phyloP scores from a whole-genome alignment of 306 rosid genomes.

The Cajanus cajan region DNA sequence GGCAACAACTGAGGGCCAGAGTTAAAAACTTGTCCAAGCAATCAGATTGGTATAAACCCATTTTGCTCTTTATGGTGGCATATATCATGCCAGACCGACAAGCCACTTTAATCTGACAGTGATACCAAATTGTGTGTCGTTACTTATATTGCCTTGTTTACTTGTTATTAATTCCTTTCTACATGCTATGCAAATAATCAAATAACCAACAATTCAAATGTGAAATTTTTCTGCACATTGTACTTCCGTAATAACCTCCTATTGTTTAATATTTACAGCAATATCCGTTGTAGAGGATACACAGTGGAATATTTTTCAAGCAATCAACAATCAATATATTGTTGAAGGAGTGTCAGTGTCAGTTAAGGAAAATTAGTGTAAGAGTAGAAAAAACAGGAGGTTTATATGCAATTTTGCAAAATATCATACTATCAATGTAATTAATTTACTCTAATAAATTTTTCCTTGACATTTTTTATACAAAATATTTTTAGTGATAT shows the following conservation, averaged over 20 bases:
- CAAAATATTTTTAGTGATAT: background rate
- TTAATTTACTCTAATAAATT: background rate
- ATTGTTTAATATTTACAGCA: no score
- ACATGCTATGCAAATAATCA: background rate
- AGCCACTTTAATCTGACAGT: conserved; percentile 53
- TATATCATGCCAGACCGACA: conserved; percentile 43
- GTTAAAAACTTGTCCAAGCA: conserved; percentile 53
- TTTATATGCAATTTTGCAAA: no score
- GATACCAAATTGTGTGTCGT: conserved; percentile 3
- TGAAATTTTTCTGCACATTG: background rate
- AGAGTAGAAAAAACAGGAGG: background rate
- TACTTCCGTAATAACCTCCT: background rate
- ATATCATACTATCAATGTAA: background rate
- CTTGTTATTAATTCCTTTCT: background rate
- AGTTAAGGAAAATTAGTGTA: background rate
- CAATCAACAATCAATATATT: no score
- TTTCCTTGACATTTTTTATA: background rate
- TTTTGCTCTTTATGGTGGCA: conserved; percentile 51
- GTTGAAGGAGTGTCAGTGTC: no score
- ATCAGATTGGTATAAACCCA: conserved; percentile 54
- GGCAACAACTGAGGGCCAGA: conserved; percentile 67
- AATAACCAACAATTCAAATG: background rate
- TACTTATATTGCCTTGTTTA: background rate
- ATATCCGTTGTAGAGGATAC: no score
- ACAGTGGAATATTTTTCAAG: no score